Evolutionary conservation across 805 yeast species (phyloP).

Genomic region (Grigorovia transvaalensis): DNA sequence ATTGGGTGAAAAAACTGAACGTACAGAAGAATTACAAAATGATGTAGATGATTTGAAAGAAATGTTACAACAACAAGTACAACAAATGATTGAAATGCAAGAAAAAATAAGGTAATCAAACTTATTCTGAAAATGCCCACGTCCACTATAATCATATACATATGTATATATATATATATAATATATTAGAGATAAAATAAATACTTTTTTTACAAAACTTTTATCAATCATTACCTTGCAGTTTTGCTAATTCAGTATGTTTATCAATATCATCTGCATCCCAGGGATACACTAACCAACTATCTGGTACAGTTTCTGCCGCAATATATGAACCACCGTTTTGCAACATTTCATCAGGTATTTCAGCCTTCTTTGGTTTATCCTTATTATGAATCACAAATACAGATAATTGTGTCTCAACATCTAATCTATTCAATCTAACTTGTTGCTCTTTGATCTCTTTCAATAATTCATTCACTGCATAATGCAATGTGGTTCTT

Average conservation of each 20-base stretch:
- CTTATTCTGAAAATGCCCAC: no score
- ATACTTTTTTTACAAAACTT: no score
- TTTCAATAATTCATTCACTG: slow-evolving; percentile 57
- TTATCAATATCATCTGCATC: slow-evolving; percentile 72
- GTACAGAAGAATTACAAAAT: slow-evolving; percentile 72
- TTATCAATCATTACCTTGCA: slow-evolving; percentile 50
- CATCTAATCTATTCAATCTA: slow-evolving; percentile 46
- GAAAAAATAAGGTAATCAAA: slow-evolving; percentile 11
- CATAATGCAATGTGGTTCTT: slow-evolving; percentile 81
- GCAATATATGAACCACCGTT: slow-evolving; percentile 61
- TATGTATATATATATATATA: neutral
- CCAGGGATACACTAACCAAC: slow-evolving; percentile 90
- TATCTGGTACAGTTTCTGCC: slow-evolving; percentile 64
- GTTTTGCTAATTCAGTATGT: slow-evolving; percentile 55
- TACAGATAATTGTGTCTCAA: slow-evolving; percentile 56
- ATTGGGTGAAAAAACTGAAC: slow-evolving; percentile 81
- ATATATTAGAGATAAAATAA: no score
- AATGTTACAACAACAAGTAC: slow-evolving; percentile 72
- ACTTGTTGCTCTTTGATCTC: slow-evolving; percentile 50
- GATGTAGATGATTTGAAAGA: slow-evolving; percentile 87
- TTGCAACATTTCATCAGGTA: slow-evolving; percentile 52
- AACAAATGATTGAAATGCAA: slow-evolving; percentile 67
- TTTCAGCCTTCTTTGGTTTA: slow-evolving; percentile 68
- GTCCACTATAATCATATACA: no score
- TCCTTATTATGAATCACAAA: slow-evolving; percentile 79